These are phyloP conservation scores for Lactarius hengduanensis DNA, from an alignment of 768 basidiomycete species.

Conservation along the genomic window DNA sequence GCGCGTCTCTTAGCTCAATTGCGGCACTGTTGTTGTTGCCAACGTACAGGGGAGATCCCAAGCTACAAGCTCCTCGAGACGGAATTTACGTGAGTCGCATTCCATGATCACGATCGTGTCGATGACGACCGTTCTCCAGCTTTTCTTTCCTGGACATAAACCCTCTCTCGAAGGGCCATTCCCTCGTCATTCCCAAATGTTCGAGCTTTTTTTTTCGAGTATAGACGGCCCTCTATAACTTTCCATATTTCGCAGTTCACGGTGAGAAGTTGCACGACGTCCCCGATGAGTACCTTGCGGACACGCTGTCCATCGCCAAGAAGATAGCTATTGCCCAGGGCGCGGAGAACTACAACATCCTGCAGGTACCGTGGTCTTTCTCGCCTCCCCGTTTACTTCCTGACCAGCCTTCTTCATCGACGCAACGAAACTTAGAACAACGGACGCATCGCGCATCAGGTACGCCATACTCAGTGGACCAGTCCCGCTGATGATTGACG, in stretches of 20 bases:
- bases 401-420: background rate
- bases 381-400: background rate
- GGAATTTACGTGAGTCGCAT: slow-evolving; percentile 54
- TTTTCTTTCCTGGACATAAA: slow-evolving; percentile 92
- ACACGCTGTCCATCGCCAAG: slow-evolving; percentile 79
- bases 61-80: slow-evolving; percentile 84
- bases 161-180: slow-evolving; percentile 87
- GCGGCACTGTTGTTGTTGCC: background rate
- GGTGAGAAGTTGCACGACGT: slow-evolving; percentile 82
- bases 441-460: slow-evolving; percentile 54
- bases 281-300: slow-evolving; percentile 79
- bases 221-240: background rate
- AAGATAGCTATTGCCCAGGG: slow-evolving; percentile 80
- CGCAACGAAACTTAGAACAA: slow-evolving; percentile 53
- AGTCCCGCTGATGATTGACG: background rate
- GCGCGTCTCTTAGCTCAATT: background rate
- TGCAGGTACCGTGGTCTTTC: slow-evolving; percentile 47
- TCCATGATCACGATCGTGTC: background rate
- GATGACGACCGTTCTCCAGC: slow-evolving; percentile 37
- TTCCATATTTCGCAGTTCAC: slow-evolving; percentile 56
- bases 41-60: slow-evolving; percentile 75
- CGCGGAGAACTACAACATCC: slow-evolving; percentile 79
- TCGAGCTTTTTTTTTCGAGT: slow-evolving; percentile 14
- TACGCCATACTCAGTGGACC: slow-evolving; percentile 3
- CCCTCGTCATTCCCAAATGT: slow-evolving; percentile 95